Evolutionary conservation across 1,284 basidiomycete species (phyloP), one percentile per base, ranked within the genome.

Genomic region (Spongispora temasekensis): DNA sequence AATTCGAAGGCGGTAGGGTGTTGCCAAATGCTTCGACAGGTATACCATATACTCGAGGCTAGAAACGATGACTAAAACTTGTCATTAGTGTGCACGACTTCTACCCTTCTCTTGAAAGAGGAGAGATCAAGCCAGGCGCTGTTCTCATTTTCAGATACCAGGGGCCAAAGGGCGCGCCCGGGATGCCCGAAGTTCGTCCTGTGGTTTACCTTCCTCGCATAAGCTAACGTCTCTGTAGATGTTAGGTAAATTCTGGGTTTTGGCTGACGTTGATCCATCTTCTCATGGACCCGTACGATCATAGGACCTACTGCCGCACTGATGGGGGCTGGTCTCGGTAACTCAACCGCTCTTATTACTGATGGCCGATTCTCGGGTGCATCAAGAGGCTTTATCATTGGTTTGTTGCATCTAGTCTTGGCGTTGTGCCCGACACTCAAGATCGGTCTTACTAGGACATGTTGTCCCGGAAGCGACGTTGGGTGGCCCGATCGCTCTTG

Each of bases 341-440:
- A 90, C 62, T 91, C 92, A 56, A 96, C 95, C 4, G 96, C 96
- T 1, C 86, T 97, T 64, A 88, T 99, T 68, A 99, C 97, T 0
- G 97, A 99, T 75, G 97, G 97, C 51, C 87, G 97, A 46, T 99
- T 99, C 83, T 95, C 92, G 31, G 97, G 96, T 57, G 92, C 83
- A 3, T 83, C 83, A 5, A 78, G 81, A 60, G 85, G 83, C 17
- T 85, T 86, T 70, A 86, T 85, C 70, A 86, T 85, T 61, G 90
- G 88, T 86, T 59, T 66, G 78, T 70, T 81, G 57, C 65, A 72
- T 68, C 13, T 34, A 25, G 10, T 25, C 31, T 46, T 30, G 35
- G 30, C 12, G 10, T 19, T 48, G 46, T 27, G 42, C 32, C 21
- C 35, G 3, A n/a, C 53, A 46, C 31, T 57, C 27, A 68, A 46